These are phyloP conservation scores for Rhodamnia rubescens DNA, from an alignment of 345 rosid species.

Conservation along the genomic window DNA sequence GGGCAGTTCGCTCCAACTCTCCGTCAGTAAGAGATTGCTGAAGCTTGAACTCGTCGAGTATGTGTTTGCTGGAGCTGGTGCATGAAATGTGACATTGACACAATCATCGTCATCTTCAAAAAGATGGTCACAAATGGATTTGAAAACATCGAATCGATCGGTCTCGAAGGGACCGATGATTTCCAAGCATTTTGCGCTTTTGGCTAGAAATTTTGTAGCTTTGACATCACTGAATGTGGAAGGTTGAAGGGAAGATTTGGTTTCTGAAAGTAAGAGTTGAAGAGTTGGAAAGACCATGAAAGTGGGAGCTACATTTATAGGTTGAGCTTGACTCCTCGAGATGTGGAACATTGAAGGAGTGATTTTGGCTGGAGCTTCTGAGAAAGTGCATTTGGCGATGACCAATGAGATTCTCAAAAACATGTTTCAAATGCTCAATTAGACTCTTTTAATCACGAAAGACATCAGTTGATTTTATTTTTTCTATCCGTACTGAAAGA, in stretches of 20 bases:
- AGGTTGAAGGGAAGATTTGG: not conserved
- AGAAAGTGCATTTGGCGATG: too few relatives aligned
- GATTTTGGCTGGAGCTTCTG: too few relatives aligned
- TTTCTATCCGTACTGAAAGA: too few relatives aligned
- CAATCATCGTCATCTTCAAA: not conserved
- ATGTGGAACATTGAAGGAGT: not conserved
- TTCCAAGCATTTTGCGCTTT: not conserved
- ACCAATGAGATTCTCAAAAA: too few relatives aligned
- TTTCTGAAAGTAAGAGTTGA: not conserved
- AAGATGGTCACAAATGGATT: not conserved
- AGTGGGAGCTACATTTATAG: not conserved
- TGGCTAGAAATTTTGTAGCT: not conserved
- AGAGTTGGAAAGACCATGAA: not conserved
- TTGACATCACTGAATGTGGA: not conserved
- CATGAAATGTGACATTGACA: not conserved
- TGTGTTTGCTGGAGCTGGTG: not conserved
- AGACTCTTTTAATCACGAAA: too few relatives aligned
- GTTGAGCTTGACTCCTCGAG: not conserved
- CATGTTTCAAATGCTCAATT: too few relatives aligned
- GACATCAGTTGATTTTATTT: not conserved
- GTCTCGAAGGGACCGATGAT: not conserved
- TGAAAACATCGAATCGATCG: not conserved
- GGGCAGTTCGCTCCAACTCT: constrained; percentile 24
- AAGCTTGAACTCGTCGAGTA: constrained; percentile 18
- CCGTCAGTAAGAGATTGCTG: constrained; percentile 13